Conservation (phyloP, 257 asterid genomes). For the Salvia splendens region DNA sequence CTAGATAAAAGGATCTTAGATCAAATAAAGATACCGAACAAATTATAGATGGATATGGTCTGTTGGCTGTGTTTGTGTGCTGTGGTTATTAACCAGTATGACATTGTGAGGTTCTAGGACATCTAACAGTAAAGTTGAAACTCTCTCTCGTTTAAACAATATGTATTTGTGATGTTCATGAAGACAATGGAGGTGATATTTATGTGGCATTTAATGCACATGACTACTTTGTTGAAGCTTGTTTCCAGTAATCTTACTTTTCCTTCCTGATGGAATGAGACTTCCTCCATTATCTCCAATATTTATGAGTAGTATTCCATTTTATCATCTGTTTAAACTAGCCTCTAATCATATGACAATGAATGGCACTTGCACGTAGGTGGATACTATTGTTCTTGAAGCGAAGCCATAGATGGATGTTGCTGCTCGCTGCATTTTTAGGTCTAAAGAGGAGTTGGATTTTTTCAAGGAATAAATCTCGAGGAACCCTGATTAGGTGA, state of each 20-base stretch:
- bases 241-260: conserved; percentile 34
- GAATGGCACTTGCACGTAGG: conserved; percentile 41
- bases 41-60: neutral
- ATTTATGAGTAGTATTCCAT: conserved; percentile 4
- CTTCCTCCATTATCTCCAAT: neutral
- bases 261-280: conserved; percentile 18
- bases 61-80: neutral
- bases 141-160: conserved; percentile 3
- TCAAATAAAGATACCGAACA: neutral
- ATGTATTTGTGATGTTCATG: conserved; percentile 43
- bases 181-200: conserved; percentile 67
- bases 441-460: neutral
- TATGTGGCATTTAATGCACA: conserved; percentile 88
- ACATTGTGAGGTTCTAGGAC: neutral
- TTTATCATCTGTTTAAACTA: neutral
- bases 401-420: conserved; percentile 51
- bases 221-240: conserved; percentile 56
- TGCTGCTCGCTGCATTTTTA: conserved; percentile 1
- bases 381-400: conserved; percentile 81
- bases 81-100: neutral
- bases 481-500: neutral
- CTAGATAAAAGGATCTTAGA: neutral
- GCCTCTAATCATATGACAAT: neutral
- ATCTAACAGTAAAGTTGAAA: no score
- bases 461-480: neutral